Percentiles rank a stretch among this genome's conserved stretches.
Evolutionary conservation across 208 protist species (phyloP).

Genomic region (Crithidia sp.): DNA sequence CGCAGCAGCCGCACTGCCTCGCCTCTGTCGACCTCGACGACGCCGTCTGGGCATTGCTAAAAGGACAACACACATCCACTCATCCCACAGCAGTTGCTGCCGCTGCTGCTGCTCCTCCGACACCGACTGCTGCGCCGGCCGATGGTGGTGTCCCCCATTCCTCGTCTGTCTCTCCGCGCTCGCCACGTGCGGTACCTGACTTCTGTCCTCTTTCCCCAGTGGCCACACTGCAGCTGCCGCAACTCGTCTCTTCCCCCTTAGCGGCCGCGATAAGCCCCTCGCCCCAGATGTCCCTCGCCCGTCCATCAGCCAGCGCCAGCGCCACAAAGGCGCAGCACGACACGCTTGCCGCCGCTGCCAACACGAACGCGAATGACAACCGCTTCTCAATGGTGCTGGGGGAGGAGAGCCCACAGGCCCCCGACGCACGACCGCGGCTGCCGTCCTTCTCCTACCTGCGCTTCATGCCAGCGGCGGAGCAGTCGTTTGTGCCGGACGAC

Average conservation of each 20-base stretch:
- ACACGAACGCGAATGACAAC: neutral
- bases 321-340: neutral
- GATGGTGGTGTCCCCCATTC: too few species aligned
- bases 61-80: neutral
- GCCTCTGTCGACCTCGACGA: slow-evolving; percentile 1
- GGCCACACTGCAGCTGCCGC: neutral
- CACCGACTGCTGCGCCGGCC: neutral
- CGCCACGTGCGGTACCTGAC: neutral
- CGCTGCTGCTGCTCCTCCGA: neutral
- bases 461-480: slow-evolving; percentile 8
- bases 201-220: neutral
- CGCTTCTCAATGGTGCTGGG: slow-evolving; percentile 18
- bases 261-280: slow-evolving; percentile 2
- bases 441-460: slow-evolving; percentile 15
- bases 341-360: neutral
- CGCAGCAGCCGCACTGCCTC: neutral
- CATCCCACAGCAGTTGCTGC: too few species aligned
- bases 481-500: slow-evolving; percentile 7
- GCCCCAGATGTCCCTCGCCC: slow-evolving; percentile 9
- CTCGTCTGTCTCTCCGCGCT: too few species aligned
- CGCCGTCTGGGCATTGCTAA: neutral
- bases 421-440: neutral
- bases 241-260: neutral
- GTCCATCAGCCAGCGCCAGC: neutral
- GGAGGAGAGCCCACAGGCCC: neutral